Percentiles rank a stretch among this genome's conserved stretches.
These are phyloP conservation scores for Fraxinus velutina DNA, from an alignment of 305 asterid species.

Conservation along the genomic window DNA sequence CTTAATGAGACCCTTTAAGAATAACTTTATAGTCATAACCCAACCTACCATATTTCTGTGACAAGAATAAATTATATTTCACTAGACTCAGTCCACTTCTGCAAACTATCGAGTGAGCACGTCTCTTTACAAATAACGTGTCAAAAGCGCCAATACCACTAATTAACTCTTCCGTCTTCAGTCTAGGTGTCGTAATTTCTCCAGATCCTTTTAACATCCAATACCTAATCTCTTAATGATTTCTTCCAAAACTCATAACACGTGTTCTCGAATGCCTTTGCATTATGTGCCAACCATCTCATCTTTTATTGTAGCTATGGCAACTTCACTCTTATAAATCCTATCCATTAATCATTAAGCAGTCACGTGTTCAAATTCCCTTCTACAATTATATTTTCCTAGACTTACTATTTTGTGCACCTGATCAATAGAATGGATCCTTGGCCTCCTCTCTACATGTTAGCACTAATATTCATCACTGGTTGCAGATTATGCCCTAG, in stretches of 20 bases:
- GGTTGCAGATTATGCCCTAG: neutral
- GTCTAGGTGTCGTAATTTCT: neutral
- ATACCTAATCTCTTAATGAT: neutral
- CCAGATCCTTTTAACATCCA: neutral
- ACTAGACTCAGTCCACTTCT: neutral
- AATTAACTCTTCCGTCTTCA: neutral
- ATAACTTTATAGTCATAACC: neutral
- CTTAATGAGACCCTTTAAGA: neutral
- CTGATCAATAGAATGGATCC: neutral
- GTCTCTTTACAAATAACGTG: neutral
- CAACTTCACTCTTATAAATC: neutral
- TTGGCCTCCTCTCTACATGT: neutral
- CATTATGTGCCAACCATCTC: neutral
- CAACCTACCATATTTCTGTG: neutral
- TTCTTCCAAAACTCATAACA: neutral
- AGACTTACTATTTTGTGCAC: neutral
- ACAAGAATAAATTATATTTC: neutral
- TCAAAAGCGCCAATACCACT: neutral
- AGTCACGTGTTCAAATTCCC: neutral
- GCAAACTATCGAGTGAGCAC: neutral
- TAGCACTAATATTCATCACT: neutral
- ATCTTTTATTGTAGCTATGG: neutral
- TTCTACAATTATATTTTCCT: neutral
- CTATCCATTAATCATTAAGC: neutral
- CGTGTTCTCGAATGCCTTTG: neutral